phyloP scores from a whole-genome alignment of 805 yeast species.

The Candida tibetensis region DNA sequence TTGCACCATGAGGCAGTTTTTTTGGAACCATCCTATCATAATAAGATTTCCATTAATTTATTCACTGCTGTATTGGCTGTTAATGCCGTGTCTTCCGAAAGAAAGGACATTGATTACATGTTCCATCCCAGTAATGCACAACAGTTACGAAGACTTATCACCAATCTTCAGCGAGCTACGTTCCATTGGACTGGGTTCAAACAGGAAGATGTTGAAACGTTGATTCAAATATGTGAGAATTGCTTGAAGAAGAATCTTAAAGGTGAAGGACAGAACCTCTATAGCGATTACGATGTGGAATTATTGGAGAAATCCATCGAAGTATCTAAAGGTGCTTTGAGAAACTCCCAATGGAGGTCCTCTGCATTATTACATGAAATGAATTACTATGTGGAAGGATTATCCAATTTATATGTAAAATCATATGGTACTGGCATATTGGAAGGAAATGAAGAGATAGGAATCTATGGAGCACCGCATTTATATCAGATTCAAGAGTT shows the following conservation, averaged over 20 bases:
- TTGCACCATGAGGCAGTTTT: constrained; percentile 57
- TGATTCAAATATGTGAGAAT: constrained; percentile 47
- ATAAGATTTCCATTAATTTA: constrained; percentile 58
- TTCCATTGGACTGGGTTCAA: constrained; percentile 77
- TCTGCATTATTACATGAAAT: constrained; percentile 62
- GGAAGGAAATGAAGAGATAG: constrained; percentile 21
- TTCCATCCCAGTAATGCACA: constrained; percentile 57
- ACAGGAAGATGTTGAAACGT: constrained; percentile 51
- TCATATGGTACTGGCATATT: constrained; percentile 45
- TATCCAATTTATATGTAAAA: constrained; percentile 41
- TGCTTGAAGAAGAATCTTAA: constrained; percentile 38
- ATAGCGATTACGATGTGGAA: constrained; percentile 35
- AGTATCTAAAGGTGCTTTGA: constrained; percentile 48
- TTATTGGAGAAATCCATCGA: constrained; percentile 45
- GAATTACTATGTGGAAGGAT: constrained; percentile 49
- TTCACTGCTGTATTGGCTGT: constrained; percentile 67
- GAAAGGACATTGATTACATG: constrained; percentile 68
- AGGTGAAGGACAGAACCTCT: constrained; percentile 21
- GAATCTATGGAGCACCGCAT: constrained; percentile 62
- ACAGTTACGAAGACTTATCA: constrained; percentile 54
- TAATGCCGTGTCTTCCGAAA: constrained; percentile 70
- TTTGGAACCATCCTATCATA: constrained; percentile 61
- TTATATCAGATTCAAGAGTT: constrained; percentile 49
- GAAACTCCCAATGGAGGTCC: constrained; percentile 56
- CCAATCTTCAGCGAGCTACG: constrained; percentile 63